phyloP scores from a whole-genome alignment of 2,329 filamentous ascomycete genomes.

The Colletotrichum tabaci region DNA sequence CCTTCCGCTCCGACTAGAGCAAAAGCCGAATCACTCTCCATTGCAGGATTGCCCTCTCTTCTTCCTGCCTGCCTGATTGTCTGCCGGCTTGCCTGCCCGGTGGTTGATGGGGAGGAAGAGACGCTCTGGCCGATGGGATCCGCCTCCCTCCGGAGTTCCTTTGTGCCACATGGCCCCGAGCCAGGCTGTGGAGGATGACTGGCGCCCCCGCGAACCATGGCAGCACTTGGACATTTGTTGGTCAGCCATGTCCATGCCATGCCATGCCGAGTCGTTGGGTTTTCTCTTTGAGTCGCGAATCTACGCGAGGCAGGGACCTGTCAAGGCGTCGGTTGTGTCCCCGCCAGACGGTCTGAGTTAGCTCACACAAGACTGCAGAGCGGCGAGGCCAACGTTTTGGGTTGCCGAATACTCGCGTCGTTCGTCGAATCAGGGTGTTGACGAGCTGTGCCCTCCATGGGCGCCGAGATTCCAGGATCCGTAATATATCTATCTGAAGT shows the following conservation, averaged over 20 bases:
- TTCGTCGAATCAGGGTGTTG: slow-evolving; percentile 1
- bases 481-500: slow-evolving; percentile 16
- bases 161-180: slow-evolving; percentile 8
- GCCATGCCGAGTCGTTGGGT: slow-evolving; percentile 14
- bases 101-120: neutral
- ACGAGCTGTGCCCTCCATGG: neutral
- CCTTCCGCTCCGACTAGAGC: slow-evolving; percentile 15
- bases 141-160: slow-evolving; percentile 28
- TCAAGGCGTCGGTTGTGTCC: slow-evolving; percentile 26
- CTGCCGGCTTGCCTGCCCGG: too few relatives aligned
- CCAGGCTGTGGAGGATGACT: neutral
- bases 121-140: slow-evolving; percentile 4
- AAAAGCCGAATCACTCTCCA: slow-evolving; percentile 1
- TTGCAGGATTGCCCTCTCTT: neutral
- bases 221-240: neutral
- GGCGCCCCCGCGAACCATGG: neutral
- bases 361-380: neutral
- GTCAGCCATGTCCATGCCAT: neutral
- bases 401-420: neutral
- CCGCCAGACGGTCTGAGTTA: neutral
- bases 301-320: slow-evolving; percentile 8
- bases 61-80: slow-evolving; percentile 3
- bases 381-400: slow-evolving; percentile 11
- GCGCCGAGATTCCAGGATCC: neutral
- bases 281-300: slow-evolving; percentile 9